These are phyloP conservation scores for Penicillium sp. DNA, from an alignment of 2,329 filamentous ascomycete species.

Conservation along the genomic window DNA sequence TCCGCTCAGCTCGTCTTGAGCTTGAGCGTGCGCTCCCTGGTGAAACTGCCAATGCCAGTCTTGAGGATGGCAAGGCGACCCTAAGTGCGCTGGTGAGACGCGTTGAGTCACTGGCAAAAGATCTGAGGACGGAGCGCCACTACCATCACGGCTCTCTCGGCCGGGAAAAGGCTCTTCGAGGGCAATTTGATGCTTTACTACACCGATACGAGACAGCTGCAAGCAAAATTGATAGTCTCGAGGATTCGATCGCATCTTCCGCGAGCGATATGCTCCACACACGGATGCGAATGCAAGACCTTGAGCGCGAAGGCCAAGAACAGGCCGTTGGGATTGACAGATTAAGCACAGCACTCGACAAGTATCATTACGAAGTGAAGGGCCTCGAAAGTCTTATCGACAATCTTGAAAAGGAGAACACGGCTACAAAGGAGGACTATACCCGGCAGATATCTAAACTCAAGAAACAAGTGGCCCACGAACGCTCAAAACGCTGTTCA, in stretches of 20 bases:
- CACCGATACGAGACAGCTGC: constrained; percentile 39
- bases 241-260: constrained; percentile 43
- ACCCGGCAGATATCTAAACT: constrained; percentile 35
- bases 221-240: constrained; percentile 39
- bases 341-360: constrained; percentile 44
- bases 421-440: constrained; percentile 29
- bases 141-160: constrained; percentile 36
- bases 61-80: constrained; percentile 42
- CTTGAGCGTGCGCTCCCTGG: constrained; percentile 47
- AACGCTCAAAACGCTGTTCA: constrained; percentile 34
- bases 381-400: constrained; percentile 45
- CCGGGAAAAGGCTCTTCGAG: constrained; percentile 44
- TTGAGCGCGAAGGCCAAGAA: constrained; percentile 43
- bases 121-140: constrained; percentile 35
- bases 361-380: constrained; percentile 46
- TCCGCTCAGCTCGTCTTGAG: constrained; percentile 45
- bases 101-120: constrained; percentile 37
- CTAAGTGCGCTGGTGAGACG: constrained; percentile 43
- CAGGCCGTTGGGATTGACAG: constrained; percentile 44
- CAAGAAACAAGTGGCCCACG: constrained; percentile 34
- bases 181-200: constrained; percentile 47
- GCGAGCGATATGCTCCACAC: constrained; percentile 47
- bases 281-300: constrained; percentile 44
- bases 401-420: constrained; percentile 43
- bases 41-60: constrained; percentile 40